phyloP scores from a whole-genome alignment of 495 filamentous ascomycete genomes.

The Trichoderma orchidacearum region DNA sequence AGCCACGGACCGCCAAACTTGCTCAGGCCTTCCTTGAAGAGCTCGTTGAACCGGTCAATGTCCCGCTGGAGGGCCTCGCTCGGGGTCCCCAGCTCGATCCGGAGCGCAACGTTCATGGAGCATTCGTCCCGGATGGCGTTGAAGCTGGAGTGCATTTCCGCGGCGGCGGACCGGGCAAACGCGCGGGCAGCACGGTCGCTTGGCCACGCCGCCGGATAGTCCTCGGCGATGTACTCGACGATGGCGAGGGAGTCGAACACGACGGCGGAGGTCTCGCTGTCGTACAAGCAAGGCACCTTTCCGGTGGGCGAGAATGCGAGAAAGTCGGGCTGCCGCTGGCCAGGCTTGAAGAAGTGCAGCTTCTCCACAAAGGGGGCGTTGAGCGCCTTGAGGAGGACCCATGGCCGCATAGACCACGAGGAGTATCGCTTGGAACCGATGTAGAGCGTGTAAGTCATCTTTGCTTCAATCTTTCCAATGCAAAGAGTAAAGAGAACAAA shows the following conservation, averaged over 20 bases:
- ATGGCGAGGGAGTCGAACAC: constrained; percentile 42
- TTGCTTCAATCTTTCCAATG: too few species aligned
- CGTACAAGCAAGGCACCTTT: constrained; percentile 19
- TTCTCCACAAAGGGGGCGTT: constrained; percentile 16
- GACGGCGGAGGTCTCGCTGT: constrained; percentile 2
- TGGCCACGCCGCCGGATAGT: constrained; percentile 38
- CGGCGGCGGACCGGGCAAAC: constrained; percentile 32
- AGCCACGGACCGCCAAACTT: constrained; percentile 24
- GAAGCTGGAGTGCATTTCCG: constrained; percentile 46
- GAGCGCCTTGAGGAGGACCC: constrained; percentile 17
- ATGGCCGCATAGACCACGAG: constrained; percentile 20
- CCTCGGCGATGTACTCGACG: constrained; percentile 38
- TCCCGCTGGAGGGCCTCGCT: constrained; percentile 14
- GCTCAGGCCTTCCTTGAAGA: constrained; percentile 24
- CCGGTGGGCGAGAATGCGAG: constrained; percentile 15
- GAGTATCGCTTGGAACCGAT: constrained; percentile 22
- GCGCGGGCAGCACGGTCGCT: constrained; percentile 27
- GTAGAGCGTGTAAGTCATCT: constrained; percentile 14
- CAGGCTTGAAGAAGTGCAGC: constrained; percentile 5
- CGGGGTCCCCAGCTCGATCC: constrained; percentile 14
- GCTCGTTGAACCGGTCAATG: constrained; percentile 14
- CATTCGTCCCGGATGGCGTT: constrained; percentile 25
- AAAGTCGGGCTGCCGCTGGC: constrained; percentile 9
- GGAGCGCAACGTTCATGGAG: constrained; percentile 30
- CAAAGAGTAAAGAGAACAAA: too few species aligned